phyloP scores from a whole-genome alignment of 352 stramenopile species.

The Globisporangium camurandrum region DNA sequence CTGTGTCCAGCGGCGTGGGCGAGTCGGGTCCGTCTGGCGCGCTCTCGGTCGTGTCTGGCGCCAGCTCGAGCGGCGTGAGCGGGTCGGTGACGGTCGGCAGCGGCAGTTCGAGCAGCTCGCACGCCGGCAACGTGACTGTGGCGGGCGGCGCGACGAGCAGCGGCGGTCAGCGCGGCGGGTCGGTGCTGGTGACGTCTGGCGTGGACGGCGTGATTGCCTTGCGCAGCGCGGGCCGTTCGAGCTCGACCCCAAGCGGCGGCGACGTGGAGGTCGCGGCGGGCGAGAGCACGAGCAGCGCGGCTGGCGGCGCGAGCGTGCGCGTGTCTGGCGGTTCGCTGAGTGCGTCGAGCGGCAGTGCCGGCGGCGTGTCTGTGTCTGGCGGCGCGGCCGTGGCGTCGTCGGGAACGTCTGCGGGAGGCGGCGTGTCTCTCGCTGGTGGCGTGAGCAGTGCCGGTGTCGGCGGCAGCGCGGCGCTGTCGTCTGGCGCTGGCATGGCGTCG shows the following conservation, averaged over 20 bases:
- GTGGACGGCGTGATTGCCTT: not conserved
- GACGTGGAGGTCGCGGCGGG: not conserved
- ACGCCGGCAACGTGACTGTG: not conserved
- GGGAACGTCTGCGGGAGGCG: slow-evolving; percentile 2
- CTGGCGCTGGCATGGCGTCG: not conserved
- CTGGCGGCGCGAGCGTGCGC: not conserved
- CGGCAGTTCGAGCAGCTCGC: not conserved
- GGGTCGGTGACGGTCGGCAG: not conserved
- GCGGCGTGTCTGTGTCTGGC: slow-evolving; percentile 2
- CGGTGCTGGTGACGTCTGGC: not conserved
- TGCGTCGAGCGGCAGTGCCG: slow-evolving; percentile 4
- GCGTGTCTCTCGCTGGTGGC: slow-evolving; percentile 4
- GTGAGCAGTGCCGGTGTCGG: not conserved
- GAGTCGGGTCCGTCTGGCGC: not conserved
- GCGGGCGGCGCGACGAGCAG: not conserved
- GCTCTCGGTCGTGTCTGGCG: not conserved
- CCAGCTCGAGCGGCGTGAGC: not conserved
- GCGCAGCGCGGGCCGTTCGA: not conserved
- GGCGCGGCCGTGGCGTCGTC: slow-evolving; percentile 12
- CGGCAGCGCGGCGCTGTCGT: not conserved
- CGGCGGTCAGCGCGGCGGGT: not conserved
- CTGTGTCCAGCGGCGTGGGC: not conserved
- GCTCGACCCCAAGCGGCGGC: not conserved
- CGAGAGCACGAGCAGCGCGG: not conserved
- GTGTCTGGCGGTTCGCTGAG: not conserved